A percentile compares a stretch with the other conserved stretches of the same genome.
phyloP scores from a whole-genome alignment of 2,329 filamentous ascomycete species.

The Aspergillus thermomutatus region DNA sequence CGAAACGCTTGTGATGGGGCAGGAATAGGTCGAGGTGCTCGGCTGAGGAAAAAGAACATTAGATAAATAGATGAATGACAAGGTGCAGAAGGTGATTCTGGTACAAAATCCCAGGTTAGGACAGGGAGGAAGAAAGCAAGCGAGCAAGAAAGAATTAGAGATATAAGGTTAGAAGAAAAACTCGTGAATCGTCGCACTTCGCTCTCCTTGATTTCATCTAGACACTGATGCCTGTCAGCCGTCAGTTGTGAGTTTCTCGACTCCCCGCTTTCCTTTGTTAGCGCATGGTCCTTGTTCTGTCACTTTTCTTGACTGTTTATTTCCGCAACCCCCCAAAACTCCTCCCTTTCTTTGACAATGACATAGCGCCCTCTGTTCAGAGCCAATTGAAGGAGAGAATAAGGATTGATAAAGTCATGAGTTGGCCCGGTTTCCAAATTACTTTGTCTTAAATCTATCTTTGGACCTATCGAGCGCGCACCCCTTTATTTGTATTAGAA shows the following conservation, averaged over 20 bases:
- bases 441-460: slow-evolving; percentile 19
- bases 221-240: no score
- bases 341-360: slow-evolving; percentile 18
- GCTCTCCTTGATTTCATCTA: slow-evolving; percentile 3
- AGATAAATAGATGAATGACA: no score
- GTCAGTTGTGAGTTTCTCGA: no score
- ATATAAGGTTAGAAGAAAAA: slow-evolving; percentile 12
- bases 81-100: slow-evolving; percentile 1
- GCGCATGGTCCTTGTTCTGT: no score
- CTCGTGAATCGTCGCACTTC: slow-evolving; percentile 7
- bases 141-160: slow-evolving; percentile 10
- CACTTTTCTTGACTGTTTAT: slow-evolving; percentile 3
- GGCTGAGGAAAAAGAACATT: slow-evolving; percentile 12
- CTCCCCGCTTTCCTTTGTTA: no score
- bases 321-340: no score
- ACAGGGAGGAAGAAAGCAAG: slow-evolving; percentile 11
- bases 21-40: slow-evolving; percentile 1
- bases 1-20: slow-evolving; percentile 2
- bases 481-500: no score
- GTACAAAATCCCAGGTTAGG: background rate
- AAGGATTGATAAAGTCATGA: slow-evolving; percentile 13
- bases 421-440: slow-evolving; percentile 15
- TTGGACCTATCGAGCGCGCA: no score
- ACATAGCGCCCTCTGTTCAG: slow-evolving; percentile 11
- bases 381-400: slow-evolving; percentile 19